A percentile compares a stretch with the other conserved stretches of the same genome.
Conservation (phyloP, 2,329 filamentous ascomycete species). For the Aureobasidium namibiae region DNA sequence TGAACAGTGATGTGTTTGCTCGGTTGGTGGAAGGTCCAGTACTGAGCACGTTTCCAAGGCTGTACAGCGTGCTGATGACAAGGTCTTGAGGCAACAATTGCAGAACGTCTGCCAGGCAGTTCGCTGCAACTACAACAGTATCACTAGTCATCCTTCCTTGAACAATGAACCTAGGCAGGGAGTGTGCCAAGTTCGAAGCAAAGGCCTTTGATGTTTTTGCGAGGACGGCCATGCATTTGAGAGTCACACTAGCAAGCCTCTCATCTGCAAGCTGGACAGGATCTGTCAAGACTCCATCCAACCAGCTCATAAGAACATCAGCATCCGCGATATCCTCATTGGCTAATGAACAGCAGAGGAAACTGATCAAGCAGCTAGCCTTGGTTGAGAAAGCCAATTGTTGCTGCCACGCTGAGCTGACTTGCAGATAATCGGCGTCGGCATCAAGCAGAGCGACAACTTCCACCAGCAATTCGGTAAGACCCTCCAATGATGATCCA, state of each 20-base stretch:
- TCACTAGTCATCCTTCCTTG: constrained; percentile 64
- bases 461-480: constrained; percentile 67
- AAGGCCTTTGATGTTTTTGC: constrained; percentile 66
- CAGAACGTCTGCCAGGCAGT: constrained; percentile 73
- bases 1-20: constrained; percentile 35
- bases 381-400: constrained; percentile 79
- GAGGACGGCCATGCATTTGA: constrained; percentile 75
- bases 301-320: constrained; percentile 72
- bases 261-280: constrained; percentile 74
- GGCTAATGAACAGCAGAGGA: constrained; percentile 74
- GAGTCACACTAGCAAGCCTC: constrained; percentile 64
- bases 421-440: constrained; percentile 78
- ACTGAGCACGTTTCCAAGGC: constrained; percentile 89
- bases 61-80: constrained; percentile 90
- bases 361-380: constrained; percentile 70
- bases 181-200: constrained; percentile 66
- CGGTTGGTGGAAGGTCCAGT: constrained; percentile 52
- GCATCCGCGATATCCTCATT: constrained; percentile 74
- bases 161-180: constrained; percentile 79
- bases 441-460: constrained; percentile 84
- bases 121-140: constrained; percentile 70
- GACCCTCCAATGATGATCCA: constrained; percentile 35
- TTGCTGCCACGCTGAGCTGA: constrained; percentile 82
- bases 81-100: constrained; percentile 82
- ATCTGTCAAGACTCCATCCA: constrained; percentile 75